Evolutionary conservation across 305 asterid genomes (phyloP).

Genomic region (Fraxinus ornus): DNA sequence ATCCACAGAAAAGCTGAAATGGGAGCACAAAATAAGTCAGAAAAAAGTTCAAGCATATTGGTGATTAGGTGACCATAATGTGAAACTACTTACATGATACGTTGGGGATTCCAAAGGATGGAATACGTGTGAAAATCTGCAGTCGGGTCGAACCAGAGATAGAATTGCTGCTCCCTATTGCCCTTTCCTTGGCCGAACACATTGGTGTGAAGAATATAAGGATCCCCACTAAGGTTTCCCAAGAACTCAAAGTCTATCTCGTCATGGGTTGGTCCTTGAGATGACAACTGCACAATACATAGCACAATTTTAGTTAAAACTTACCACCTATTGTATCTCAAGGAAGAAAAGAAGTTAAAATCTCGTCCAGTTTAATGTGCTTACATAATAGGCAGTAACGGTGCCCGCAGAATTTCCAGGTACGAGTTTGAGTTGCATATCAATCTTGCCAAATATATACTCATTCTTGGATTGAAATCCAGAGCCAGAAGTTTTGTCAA

Average conservation of each 20-base stretch:
- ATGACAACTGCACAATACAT: conserved; percentile 29
- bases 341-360: background rate
- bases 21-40: background rate
- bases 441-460: conserved; percentile 27
- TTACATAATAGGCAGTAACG: conserved; percentile 33
- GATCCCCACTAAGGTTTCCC: conserved; percentile 35
- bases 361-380: background rate
- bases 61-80: background rate
- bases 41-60: background rate
- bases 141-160: conserved; percentile 38
- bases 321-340: background rate
- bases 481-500: conserved; percentile 32
- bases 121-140: conserved; percentile 38
- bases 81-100: conserved; percentile 31
- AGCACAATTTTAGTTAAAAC: background rate
- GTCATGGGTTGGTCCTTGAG: conserved; percentile 38
- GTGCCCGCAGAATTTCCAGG: conserved; percentile 37
- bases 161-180: conserved; percentile 38
- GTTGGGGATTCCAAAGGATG: conserved; percentile 39
- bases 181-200: conserved; percentile 38
- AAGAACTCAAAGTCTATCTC: conserved; percentile 41
- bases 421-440: conserved; percentile 35
- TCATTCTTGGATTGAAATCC: conserved; percentile 39
- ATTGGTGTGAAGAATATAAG: conserved; percentile 40
- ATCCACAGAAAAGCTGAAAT: conserved; percentile 58